Conservation (phyloP, 805 yeast genomes). For the Monosporozyma yasuniensis region DNA sequence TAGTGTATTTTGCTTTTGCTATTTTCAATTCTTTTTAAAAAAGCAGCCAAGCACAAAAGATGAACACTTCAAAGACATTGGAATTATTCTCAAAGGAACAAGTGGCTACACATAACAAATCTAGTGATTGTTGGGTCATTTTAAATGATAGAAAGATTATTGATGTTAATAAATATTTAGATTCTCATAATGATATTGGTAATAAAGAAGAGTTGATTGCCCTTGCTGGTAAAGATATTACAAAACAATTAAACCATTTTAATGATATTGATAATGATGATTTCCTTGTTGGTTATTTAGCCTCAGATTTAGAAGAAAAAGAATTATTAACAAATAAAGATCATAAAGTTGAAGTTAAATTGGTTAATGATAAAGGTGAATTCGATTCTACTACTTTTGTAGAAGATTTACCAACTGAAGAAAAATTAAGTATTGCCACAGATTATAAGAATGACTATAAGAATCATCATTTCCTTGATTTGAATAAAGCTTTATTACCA, state of each 20-base stretch:
- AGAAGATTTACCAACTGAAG: slow-evolving; percentile 60
- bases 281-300: slow-evolving; percentile 72
- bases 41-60: background rate
- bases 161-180: slow-evolving; percentile 53
- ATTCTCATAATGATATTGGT: slow-evolving; percentile 60
- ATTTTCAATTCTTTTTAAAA: too few species aligned
- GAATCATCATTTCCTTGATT: slow-evolving; percentile 79
- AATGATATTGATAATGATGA: slow-evolving; percentile 79
- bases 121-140: slow-evolving; percentile 69
- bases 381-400: slow-evolving; percentile 48
- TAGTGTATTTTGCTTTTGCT: too few species aligned
- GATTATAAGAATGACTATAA: slow-evolving; percentile 62
- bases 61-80: slow-evolving; percentile 29
- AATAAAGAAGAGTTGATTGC: slow-evolving; percentile 57
- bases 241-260: slow-evolving; percentile 77
- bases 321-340: slow-evolving; percentile 56
- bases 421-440: slow-evolving; percentile 65
- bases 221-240: slow-evolving; percentile 73
- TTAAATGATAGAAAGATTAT: slow-evolving; percentile 72
- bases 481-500: slow-evolving; percentile 67
- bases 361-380: slow-evolving; percentile 30
- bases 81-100: slow-evolving; percentile 53
- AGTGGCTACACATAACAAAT: slow-evolving; percentile 44
- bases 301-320: slow-evolving; percentile 68
- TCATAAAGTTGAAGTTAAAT: slow-evolving; percentile 50